These are phyloP conservation scores for Protea cynaroides DNA, from an alignment of 164 flowering plant genomes.

Conservation along the genomic window DNA sequence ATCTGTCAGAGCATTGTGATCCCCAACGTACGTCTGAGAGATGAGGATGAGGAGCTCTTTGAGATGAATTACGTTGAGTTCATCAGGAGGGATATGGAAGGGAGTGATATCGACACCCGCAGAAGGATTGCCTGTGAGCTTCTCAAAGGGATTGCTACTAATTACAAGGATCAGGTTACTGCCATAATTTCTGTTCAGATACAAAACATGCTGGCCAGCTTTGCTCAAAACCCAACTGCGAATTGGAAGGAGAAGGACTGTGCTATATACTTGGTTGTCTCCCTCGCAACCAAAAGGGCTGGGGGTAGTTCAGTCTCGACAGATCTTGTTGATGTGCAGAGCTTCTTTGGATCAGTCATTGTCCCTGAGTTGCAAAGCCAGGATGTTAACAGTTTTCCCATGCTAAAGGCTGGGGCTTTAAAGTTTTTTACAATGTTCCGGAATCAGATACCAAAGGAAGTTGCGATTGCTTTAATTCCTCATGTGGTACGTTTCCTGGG, in stretches of 20 bases:
- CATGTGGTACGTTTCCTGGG: conserved; percentile 61
- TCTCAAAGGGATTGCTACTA: conserved; percentile 74
- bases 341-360: conserved; percentile 59
- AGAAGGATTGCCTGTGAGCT: conserved; percentile 95
- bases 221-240: conserved; percentile 50
- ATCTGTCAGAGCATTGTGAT: conserved; percentile 79
- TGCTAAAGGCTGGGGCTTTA: conserved; percentile 89
- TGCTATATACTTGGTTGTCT: conserved; percentile 88
- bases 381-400: conserved; percentile 66
- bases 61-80: conserved; percentile 91
- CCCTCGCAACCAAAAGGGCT: conserved; percentile 71
- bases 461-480: conserved; percentile 53
- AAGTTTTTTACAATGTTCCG: conserved; percentile 85
- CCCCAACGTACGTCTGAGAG: conserved; percentile 79
- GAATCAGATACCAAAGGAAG: conserved; percentile 55
- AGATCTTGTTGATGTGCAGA: conserved; percentile 73
- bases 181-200: conserved; percentile 58
- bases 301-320: conserved; percentile 66
- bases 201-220: conserved; percentile 48
- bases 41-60: conserved; percentile 93
- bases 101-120: conserved; percentile 91
- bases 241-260: conserved; percentile 97
- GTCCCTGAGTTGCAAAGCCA: conserved; percentile 74
- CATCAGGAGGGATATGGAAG: conserved; percentile 88
- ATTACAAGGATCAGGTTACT: conserved; percentile 61